Conservation (phyloP, 345 rosid species). For the Populus pruinosa region DNA sequence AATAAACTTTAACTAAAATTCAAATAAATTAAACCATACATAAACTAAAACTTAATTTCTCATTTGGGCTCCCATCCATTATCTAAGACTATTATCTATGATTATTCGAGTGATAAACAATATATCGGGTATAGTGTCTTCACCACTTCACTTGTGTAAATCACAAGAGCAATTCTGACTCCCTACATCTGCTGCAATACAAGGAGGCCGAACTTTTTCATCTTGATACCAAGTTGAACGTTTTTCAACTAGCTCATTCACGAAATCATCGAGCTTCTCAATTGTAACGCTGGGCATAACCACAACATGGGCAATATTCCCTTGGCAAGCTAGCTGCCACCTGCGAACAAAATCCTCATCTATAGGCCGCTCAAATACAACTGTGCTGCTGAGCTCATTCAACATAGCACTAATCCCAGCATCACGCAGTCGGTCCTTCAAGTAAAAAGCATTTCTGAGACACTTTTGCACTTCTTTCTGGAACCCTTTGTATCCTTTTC, state of each 20-base stretch:
- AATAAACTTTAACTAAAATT: no score
- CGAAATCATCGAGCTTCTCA: conserved; percentile 73
- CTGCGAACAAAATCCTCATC: conserved; percentile 88
- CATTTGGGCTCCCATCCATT: no score
- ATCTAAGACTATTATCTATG: no score
- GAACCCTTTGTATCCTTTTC: conserved; percentile 89
- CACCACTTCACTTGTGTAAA: conserved; percentile 46
- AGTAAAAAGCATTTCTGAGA: conserved; percentile 83
- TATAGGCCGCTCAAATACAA: conserved; percentile 83
- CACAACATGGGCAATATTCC: conserved; percentile 81
- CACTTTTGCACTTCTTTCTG: conserved; percentile 97
- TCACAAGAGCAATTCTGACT: conserved; percentile 59
- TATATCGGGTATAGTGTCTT: not conserved
- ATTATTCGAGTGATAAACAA: no score
- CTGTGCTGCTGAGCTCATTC: conserved; percentile 91
- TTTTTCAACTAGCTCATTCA: conserved; percentile 54
- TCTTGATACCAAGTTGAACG: conserved; percentile 61
- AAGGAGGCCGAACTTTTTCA: conserved; percentile 46
- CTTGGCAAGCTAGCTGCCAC: conserved; percentile 97
- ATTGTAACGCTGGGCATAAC: conserved; percentile 88
- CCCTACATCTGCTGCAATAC: conserved; percentile 66
- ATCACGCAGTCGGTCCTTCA: conserved; percentile 57
- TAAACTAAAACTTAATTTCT: no score
- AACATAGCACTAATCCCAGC: conserved; percentile 89
- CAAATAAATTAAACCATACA: no score